Conservation (phyloP, 2,329 filamentous ascomycete species). For the Hymenotorrendiella dingleyae region DNA sequence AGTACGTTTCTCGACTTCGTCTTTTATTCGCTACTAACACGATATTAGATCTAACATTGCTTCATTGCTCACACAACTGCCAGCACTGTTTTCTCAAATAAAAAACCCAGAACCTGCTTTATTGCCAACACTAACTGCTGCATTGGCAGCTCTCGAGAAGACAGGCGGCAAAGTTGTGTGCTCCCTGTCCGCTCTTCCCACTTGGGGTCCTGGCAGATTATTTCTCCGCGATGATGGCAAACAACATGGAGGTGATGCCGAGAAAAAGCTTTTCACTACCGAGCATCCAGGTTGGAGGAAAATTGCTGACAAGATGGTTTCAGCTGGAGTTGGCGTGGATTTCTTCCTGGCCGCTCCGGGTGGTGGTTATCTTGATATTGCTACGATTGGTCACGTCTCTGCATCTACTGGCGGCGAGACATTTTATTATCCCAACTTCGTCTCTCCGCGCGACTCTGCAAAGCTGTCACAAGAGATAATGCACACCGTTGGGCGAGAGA, state of each 20-base stretch:
- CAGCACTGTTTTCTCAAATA: conserved; percentile 77
- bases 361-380: conserved; percentile 87
- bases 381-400: conserved; percentile 81
- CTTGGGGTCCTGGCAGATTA: conserved; percentile 81
- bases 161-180: conserved; percentile 92
- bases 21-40: conserved; percentile 5
- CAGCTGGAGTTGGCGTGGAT: conserved; percentile 80
- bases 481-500: conserved; percentile 82
- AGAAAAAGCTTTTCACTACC: conserved; percentile 86
- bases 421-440: conserved; percentile 96
- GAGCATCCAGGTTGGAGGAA: conserved; percentile 88
- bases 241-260: conserved; percentile 75
- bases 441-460: conserved; percentile 75
- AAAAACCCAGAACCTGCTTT: conserved; percentile 90
- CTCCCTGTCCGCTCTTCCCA: conserved; percentile 80
- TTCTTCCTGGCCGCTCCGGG: conserved; percentile 91
- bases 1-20: conserved; percentile 37
- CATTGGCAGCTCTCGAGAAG: conserved; percentile 72
- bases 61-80: conserved; percentile 77
- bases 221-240: conserved; percentile 86
- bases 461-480: conserved; percentile 81
- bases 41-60: conserved; percentile 64
- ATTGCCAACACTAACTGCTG: conserved; percentile 76
- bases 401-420: conserved; percentile 89
- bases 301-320: conserved; percentile 78